Base-by-base conservation (phyloP, 2,329 filamentous ascomycete species). In the Exophiala phaeomuriformis region DNA sequence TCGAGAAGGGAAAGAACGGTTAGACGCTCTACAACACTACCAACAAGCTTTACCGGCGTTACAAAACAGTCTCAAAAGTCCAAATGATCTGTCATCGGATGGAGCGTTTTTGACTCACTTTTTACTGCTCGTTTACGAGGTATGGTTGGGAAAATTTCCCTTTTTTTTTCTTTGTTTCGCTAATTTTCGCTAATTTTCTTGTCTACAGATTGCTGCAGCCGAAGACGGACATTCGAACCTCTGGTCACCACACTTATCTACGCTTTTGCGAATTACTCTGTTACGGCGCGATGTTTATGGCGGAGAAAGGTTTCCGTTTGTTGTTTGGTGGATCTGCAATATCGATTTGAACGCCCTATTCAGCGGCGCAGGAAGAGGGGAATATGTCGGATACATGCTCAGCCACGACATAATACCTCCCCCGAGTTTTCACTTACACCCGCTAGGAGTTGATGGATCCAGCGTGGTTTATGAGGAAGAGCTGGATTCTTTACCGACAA, bases 31-130 rank as follows among this genome's bases (percentile, higher is more conserved):
- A 44, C 74, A 79, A 56, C 76, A 80, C 61, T 80, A 81, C 60
- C 73, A 79, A 47, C 71, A 76, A 61, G 75, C 77, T 2, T 71
- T 80, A 28, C 70, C 75, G 5, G 72, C 73, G 2, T 65, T 80
- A 2, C 71, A 77, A 51, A 69, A 58, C 45, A 71, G 66, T 47
- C 60, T 77, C 5, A 69, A 68, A 28, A 74, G 69, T 40, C 67
- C 72, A 8, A 69, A 76, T 43, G 75, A 81, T 59, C 66, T 80
- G n/a, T 71, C 75, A 12, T 79, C 76, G 0, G 77, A 81, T 61
- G 77, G 76, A n/a, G 70, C 76, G 28, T 76, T 81, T 53, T 70
- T 80, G 30, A 76, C 77, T 1, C 78, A 82, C 63, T 80, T 80
- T 56, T 66, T 82, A 3, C 70, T 82, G 5, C 71, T 81, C 32